These are phyloP conservation scores for Thermoascus crustaceus DNA, from an alignment of 2,329 filamentous ascomycete species.

Conservation along the genomic window DNA sequence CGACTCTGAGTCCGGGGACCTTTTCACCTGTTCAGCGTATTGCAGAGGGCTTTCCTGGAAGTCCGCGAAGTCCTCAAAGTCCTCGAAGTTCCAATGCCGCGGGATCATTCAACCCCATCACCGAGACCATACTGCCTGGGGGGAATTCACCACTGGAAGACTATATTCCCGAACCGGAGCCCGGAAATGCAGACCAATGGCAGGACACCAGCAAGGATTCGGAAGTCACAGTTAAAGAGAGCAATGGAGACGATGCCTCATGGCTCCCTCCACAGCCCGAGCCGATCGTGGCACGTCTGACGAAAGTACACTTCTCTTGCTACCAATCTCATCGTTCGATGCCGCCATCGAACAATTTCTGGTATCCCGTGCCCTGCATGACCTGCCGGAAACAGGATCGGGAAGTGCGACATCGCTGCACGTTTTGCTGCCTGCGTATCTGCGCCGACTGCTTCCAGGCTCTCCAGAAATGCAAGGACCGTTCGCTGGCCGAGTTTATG, in stretches of 20 bases:
- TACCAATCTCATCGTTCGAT: constrained; percentile 33
- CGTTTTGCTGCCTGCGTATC: constrained; percentile 35
- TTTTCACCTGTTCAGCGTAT: no score
- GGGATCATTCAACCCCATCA: no score
- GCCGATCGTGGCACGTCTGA: constrained; percentile 27
- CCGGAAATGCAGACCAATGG: background rate
- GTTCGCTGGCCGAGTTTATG: constrained; percentile 28
- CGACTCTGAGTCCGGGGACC: no score
- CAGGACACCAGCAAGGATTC: background rate
- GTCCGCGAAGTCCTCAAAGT: no score
- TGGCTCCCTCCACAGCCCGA: constrained; percentile 23
- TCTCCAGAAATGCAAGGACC: constrained; percentile 24
- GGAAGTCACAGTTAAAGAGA: background rate
- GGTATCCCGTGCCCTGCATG: constrained; percentile 37
- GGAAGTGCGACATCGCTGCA: constrained; percentile 31
- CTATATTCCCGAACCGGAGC: background rate
- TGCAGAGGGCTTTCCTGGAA: no score
- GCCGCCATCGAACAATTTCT: constrained; percentile 27
- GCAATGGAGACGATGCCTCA: background rate
- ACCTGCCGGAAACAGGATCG: constrained; percentile 32
- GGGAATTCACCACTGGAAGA: background rate
- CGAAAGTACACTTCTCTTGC: constrained; percentile 29
- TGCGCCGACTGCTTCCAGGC: constrained; percentile 27
- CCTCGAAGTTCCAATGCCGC: no score
- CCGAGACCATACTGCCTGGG: background rate